Evolutionary conservation across 1,284 basidiomycete species (phyloP), one percentile per base, ranked within the genome.

Genomic region (Trichosporon sp.): DNA sequence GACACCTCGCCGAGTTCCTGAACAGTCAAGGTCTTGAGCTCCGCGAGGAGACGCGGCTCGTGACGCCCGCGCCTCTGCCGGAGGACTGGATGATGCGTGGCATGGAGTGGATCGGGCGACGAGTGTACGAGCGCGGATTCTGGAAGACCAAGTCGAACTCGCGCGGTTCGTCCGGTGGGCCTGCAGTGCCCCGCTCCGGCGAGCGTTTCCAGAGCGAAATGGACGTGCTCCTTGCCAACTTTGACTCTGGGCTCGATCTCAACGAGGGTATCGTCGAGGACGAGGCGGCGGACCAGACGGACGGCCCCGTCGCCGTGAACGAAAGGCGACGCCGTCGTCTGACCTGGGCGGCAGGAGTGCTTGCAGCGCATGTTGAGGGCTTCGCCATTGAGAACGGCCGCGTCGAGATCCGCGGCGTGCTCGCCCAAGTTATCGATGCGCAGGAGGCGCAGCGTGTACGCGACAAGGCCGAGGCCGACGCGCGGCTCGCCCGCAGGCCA

Each of bases 41-140:
- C 8, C 90, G 90, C 1, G 86, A 88, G 69, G 87, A 88, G 66
- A 76, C 78, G 14, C 84, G 85, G 66, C 79, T 87, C 7, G 80
- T 84, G 14, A 77, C 88, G 7, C 90, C 88, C 69, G 68, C 79
- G 11, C 92, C 94, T 0, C 85, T 99, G 2, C 89, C 92, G 0
- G 97, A 99, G 82, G 97, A 99, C 81, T 98, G 95, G 94, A 93
- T 92, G 77, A 84, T 98, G 73, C 88, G 96, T 38, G 97, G 97
- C 2, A 92, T 96, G 89, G 92, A 94, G 74, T 99, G 96, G 96
- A 91, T 93, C 1, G 91, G 92, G 5, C 88, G 93, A 73, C 89
- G 90, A 70, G 90, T 97, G 1, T 97, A 91, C 81, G 93, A 95
- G 80, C 89, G 92, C 61, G 94, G 95, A 0, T 98, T 91, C 83